These are phyloP conservation scores for Ophiocordyceps camponoti-floridani DNA, from an alignment of 2,329 filamentous ascomycete species.

Conservation along the genomic window DNA sequence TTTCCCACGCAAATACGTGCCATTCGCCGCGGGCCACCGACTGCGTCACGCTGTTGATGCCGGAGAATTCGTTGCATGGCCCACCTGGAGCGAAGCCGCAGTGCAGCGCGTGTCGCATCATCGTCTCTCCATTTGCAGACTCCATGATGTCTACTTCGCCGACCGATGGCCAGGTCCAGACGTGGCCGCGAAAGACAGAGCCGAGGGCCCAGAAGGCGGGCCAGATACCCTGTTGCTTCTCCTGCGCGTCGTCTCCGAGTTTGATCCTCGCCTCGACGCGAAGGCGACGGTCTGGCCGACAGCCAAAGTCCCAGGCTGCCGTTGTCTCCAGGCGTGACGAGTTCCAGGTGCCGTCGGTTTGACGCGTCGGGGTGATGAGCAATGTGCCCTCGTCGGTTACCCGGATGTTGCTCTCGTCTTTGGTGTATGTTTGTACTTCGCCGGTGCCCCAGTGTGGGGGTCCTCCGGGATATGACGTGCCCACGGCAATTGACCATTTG, in stretches of 20 bases:
- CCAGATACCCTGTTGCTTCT: slow-evolving; percentile 22
- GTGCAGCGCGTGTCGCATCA: slow-evolving; percentile 20
- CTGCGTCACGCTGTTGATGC: slow-evolving; percentile 9
- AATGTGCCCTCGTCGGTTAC: slow-evolving; percentile 18
- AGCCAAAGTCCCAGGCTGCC: slow-evolving; percentile 14
- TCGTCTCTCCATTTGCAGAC: slow-evolving; percentile 18
- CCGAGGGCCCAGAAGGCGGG: slow-evolving; percentile 28
- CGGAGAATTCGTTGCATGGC: slow-evolving; percentile 21
- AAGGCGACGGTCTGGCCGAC: slow-evolving; percentile 14
- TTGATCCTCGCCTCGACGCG: slow-evolving; percentile 20
- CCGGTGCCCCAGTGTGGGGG: slow-evolving; percentile 28
- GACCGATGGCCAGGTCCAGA: slow-evolving; percentile 20
- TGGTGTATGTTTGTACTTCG: slow-evolving; percentile 28
- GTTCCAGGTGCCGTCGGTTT: slow-evolving; percentile 19
- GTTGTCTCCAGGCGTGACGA: slow-evolving; percentile 24
- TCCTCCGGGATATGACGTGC: slow-evolving; percentile 27
- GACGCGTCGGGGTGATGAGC: slow-evolving; percentile 12
- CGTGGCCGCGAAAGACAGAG: slow-evolving; percentile 16
- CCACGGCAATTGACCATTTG: slow-evolving; percentile 25
- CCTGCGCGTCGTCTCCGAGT: slow-evolving; percentile 11
- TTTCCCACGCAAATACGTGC: slow-evolving; percentile 13
- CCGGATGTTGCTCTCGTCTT: slow-evolving; percentile 18
- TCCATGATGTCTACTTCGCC: slow-evolving; percentile 29
- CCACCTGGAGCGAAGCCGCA: slow-evolving; percentile 21
- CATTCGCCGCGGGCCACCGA: slow-evolving; percentile 12